phyloP scores from a whole-genome alignment of 257 asterid species.

The Jaltomata sinuosa region DNA sequence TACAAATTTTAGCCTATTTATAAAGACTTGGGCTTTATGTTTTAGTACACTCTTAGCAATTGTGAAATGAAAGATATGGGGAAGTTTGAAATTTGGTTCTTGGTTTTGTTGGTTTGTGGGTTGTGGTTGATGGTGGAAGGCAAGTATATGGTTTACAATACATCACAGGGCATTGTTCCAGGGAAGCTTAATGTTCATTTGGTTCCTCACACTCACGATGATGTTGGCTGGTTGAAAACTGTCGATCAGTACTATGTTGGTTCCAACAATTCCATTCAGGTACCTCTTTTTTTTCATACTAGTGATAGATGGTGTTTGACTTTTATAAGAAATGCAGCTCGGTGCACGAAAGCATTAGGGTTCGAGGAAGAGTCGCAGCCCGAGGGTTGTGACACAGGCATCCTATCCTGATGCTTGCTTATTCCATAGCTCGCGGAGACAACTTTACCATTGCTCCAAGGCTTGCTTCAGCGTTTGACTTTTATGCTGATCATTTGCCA shows the following conservation, averaged over 20 bases:
- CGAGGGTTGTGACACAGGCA: no score
- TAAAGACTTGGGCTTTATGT: background rate
- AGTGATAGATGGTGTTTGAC: background rate
- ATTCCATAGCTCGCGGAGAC: no score
- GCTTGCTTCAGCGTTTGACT: background rate
- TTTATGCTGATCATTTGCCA: background rate
- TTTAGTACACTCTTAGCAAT: background rate
- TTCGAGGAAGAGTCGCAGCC: no score
- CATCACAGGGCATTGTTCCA: conserved; percentile 47
- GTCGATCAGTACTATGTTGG: conserved; percentile 97
- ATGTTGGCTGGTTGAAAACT: conserved; percentile 98
- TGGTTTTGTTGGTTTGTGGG: conserved; percentile 22
- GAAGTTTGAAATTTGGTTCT: conserved; percentile 12
- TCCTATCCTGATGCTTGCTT: no score
- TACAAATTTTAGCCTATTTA: background rate
- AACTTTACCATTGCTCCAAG: no score
- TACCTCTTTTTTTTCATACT: background rate
- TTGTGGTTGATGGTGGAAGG: conserved; percentile 46
- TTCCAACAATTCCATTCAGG: conserved; percentile 87
- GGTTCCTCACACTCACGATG: conserved; percentile 95
- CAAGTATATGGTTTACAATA: conserved; percentile 69
- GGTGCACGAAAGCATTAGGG: no score
- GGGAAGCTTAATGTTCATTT: conserved; percentile 86
- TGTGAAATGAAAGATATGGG: conserved; percentile 20
- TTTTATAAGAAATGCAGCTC: no score